A percentile compares a stretch with the other conserved stretches of the same genome.
These are phyloP conservation scores for Apiospora saccharicola DNA, from an alignment of 2,329 filamentous ascomycete species.

Conservation along the genomic window DNA sequence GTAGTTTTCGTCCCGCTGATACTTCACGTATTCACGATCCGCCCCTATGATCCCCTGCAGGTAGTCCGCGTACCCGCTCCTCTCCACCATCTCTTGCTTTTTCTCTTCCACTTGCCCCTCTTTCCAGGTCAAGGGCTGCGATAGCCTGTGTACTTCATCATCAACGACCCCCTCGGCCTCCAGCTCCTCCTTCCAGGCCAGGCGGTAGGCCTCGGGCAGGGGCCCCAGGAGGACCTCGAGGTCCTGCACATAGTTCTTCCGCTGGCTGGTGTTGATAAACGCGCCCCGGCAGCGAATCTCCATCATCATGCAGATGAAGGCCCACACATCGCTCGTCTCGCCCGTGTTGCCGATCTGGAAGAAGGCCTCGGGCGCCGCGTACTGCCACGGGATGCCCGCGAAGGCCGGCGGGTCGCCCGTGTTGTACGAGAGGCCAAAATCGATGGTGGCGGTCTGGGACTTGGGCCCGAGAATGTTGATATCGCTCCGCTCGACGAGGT, in stretches of 20 bases:
- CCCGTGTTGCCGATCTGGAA: not conserved
- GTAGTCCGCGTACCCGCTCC: not conserved
- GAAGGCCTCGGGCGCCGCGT: conserved; percentile 18
- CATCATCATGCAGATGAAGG: not conserved
- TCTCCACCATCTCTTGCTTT: not conserved
- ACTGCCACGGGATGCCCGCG: not conserved
- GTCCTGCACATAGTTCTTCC: not conserved
- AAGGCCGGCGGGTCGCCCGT: not conserved
- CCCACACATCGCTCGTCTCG: conserved; percentile 14
- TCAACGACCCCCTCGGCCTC: not conserved
- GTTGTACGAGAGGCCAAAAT: conserved; percentile 9
- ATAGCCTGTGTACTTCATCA: not conserved
- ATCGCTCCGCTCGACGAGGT: conserved; percentile 10
- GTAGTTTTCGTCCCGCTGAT: conserved; percentile 6
- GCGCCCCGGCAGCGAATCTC: conserved; percentile 2
- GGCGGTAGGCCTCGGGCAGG: conserved; percentile 10
- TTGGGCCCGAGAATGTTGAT: not conserved
- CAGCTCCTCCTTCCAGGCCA: not conserved
- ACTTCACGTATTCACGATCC: not conserved
- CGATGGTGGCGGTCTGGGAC: conserved; percentile 4
- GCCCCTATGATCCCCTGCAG: not conserved
- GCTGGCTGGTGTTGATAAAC: not conserved
- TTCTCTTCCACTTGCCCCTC: not conserved
- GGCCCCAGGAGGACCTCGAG: conserved; percentile 19
- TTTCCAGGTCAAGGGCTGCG: not conserved